phyloP scores from a whole-genome alignment of 176 grass and related monocot species.

The Oryza glumipatula region DNA sequence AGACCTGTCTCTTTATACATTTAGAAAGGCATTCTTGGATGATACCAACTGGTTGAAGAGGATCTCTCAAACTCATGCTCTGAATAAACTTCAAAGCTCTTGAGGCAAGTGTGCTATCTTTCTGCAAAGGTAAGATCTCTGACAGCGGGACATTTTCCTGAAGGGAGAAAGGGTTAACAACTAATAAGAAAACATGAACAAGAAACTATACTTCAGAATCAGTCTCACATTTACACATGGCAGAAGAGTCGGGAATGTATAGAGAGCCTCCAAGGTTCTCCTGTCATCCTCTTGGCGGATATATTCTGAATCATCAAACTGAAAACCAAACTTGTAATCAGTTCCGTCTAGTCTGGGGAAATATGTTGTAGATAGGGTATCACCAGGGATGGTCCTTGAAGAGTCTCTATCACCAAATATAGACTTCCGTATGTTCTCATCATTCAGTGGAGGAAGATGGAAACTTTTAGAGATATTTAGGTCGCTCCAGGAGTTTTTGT shows the following conservation, averaged over 20 bases:
- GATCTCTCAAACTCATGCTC: constrained; percentile 64
- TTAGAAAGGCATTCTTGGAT: constrained; percentile 83
- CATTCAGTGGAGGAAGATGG: constrained; percentile 79
- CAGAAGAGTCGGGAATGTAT: constrained; percentile 86
- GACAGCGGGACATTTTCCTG: constrained; percentile 75
- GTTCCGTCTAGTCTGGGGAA: constrained; percentile 58
- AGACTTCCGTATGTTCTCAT: constrained; percentile 66
- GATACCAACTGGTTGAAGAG: constrained; percentile 78
- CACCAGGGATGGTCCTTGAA: constrained; percentile 34
- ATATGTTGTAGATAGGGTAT: constrained; percentile 33
- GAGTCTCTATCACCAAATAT: constrained; percentile 60
- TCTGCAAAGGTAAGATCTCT: constrained; percentile 87
- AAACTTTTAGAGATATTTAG: constrained; percentile 84
- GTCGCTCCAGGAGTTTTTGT: constrained; percentile 62
- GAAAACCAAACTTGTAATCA: constrained; percentile 85
- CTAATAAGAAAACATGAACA: constrained; percentile 33
- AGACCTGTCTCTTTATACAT: constrained; percentile 91
- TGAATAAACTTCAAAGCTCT: constrained; percentile 81
- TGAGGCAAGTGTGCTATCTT: constrained; percentile 80
- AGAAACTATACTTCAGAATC: constrained; percentile 31
- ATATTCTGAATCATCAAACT: constrained; percentile 65
- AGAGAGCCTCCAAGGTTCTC: constrained; percentile 64
- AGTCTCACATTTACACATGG: constrained; percentile 70
- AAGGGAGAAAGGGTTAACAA: constrained; percentile 22
- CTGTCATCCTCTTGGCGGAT: constrained; percentile 57